Percentiles rank a stretch among this genome's conserved stretches.
These are phyloP conservation scores for Priceomyces carsonii DNA, from an alignment of 805 yeast species.

Conservation along the genomic window DNA sequence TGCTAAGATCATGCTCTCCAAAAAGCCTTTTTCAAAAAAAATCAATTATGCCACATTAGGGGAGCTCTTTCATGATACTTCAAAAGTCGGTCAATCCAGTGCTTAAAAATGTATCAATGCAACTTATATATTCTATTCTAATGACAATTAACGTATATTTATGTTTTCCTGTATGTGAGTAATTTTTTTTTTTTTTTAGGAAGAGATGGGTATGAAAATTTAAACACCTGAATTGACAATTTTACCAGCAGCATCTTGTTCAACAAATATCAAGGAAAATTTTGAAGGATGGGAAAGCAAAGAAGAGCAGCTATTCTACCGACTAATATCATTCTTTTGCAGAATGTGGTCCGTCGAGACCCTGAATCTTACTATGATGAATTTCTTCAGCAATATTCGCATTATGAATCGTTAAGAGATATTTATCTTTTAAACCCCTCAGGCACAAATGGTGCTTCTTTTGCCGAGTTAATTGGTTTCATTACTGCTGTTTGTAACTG, in stretches of 20 bases:
- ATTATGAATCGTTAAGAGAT: conserved; percentile 88
- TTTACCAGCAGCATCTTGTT: too few species aligned
- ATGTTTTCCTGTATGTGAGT: too few species aligned
- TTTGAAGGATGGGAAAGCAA: conserved; percentile 74
- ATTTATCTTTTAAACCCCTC: conserved; percentile 74
- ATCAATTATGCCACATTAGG: conserved; percentile 85
- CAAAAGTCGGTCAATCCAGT: conserved; percentile 7
- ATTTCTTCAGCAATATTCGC: conserved; percentile 87
- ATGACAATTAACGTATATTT: too few species aligned
- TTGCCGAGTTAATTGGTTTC: conserved; percentile 84
- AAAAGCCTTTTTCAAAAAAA: conserved; percentile 80
- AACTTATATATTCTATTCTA: too few species aligned
- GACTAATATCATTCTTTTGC: conserved; percentile 85
- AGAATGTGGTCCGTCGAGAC: conserved; percentile 90
- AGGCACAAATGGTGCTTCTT: conserved; percentile 56
- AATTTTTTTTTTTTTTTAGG: neutral
- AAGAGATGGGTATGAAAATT: conserved; percentile 8
- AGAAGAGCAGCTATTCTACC: conserved; percentile 94
- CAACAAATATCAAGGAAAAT: too few species aligned
- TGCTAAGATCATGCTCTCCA: conserved; percentile 73
- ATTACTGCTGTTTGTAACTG: conserved; percentile 89
- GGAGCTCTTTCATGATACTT: conserved; percentile 35
- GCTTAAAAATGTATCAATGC: neutral
- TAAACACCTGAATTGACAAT: too few species aligned
- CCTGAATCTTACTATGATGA: conserved; percentile 95